Conservation (phyloP, 2,329 filamentous ascomycete genomes). For the Alternaria arbusti region DNA sequence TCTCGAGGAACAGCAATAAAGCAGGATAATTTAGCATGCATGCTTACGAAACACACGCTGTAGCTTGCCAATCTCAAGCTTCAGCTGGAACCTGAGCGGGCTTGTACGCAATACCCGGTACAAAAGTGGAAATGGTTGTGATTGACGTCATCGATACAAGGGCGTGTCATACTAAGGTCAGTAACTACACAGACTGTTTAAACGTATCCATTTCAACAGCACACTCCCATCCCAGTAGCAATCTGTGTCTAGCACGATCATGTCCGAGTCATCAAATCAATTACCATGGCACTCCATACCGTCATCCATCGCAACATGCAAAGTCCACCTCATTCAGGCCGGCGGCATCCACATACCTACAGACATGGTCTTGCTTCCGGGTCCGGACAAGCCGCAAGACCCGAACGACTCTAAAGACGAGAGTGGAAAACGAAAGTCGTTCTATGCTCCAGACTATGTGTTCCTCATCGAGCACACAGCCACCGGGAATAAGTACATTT, state of each 20-base stretch:
- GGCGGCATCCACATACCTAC: conserved; percentile 55
- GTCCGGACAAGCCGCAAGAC: conserved; percentile 50
- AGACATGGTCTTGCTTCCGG: conserved; percentile 54
- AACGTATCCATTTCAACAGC: neutral
- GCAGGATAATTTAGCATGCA: neutral
- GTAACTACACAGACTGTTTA: neutral
- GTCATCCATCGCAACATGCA: conserved; percentile 29
- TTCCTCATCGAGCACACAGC: conserved; percentile 39
- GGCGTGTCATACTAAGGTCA: neutral
- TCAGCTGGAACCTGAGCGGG: neutral
- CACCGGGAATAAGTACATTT: conserved; percentile 52
- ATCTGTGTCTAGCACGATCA: neutral
- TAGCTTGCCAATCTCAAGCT: neutral
- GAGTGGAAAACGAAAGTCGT: conserved; percentile 27
- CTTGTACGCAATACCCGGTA: neutral
- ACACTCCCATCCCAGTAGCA: neutral
- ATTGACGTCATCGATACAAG: neutral
- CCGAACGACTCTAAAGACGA: conserved; percentile 47
- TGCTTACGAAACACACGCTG: neutral
- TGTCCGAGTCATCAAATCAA: neutral
- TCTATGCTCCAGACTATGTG: conserved; percentile 40
- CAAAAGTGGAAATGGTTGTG: neutral
- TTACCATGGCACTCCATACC: conserved; percentile 39
- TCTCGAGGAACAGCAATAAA: neutral
- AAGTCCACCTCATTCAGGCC: conserved; percentile 44